phyloP scores from a whole-genome alignment of 139 green algal genomes.

The Chlorella vulgaris region DNA sequence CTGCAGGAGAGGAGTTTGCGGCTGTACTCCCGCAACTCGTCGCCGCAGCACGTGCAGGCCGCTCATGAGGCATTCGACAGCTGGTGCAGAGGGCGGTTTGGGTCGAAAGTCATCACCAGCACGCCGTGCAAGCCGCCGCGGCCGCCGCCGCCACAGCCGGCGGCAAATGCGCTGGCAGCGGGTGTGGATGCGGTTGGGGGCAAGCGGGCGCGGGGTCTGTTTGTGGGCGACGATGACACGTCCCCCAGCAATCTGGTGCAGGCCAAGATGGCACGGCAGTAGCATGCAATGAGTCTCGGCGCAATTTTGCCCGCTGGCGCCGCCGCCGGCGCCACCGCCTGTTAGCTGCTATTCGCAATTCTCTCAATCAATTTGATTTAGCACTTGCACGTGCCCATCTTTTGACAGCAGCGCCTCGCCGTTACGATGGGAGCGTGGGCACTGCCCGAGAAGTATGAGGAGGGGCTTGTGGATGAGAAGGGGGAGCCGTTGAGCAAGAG shows the following conservation, averaged over 20 bases:
- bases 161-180: neutral
- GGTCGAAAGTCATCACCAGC: constrained; percentile 3
- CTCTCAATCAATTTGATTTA: no score
- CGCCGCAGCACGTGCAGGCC: constrained; percentile 31
- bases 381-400: neutral
- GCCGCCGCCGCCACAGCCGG: neutral
- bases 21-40: constrained; percentile 54
- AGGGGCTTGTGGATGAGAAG: constrained; percentile 86
- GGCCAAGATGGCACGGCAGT: constrained; percentile 15
- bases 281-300: no score
- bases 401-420: neutral
- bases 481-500: constrained; percentile 89
- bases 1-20: constrained; percentile 63
- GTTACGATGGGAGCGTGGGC: constrained; percentile 8
- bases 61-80: constrained; percentile 51
- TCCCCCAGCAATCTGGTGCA: constrained; percentile 12
- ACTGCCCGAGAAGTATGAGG: constrained; percentile 56
- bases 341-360: no score
- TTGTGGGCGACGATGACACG: neutral
- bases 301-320: no score
- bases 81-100: constrained; percentile 25
- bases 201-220: neutral
- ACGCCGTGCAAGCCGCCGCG: constrained; percentile 30
- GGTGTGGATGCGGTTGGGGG: neutral
- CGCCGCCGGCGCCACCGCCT: no score